Evolutionary conservation across 306 rosid species (phyloP).

Genomic region (Prunus persica): DNA sequence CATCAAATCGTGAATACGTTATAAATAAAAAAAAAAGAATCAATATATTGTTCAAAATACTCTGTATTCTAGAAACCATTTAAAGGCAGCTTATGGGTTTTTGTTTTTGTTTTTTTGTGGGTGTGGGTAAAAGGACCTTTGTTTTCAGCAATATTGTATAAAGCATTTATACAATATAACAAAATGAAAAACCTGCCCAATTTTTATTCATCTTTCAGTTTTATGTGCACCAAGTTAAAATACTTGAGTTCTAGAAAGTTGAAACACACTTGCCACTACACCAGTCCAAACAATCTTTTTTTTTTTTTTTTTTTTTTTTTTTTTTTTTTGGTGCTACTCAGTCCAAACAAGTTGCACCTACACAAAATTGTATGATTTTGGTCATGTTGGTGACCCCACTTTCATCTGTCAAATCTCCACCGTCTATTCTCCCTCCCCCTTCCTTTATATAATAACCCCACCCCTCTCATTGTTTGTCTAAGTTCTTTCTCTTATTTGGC

Average conservation of each 20-base stretch:
- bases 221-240: too few relatives aligned
- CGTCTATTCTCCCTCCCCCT: conserved; percentile 42
- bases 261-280: too few relatives aligned
- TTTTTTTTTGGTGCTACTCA: neutral
- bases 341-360: conserved; percentile 32
- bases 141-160: too few relatives aligned
- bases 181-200: too few relatives aligned
- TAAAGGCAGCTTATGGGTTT: too few relatives aligned
- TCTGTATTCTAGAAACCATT: neutral
- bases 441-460: conserved; percentile 54
- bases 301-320: neutral
- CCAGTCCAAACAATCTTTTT: neutral
- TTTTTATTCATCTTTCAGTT: too few relatives aligned
- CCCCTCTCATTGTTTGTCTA: conserved; percentile 31
- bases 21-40: neutral
- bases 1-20: neutral
- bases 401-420: conserved; percentile 44
- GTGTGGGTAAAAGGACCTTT: too few relatives aligned
- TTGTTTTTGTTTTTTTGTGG: too few relatives aligned
- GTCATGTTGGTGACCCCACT: conserved; percentile 50
- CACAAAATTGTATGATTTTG: conserved; percentile 30
- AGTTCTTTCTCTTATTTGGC: neutral
- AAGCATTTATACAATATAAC: too few relatives aligned
- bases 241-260: too few relatives aligned
- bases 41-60: neutral